Percentiles rank a stretch among this genome's conserved stretches.
Evolutionary conservation across 176 grass and related monocot species (phyloP).

Genomic region (Triticum dicoccoides): DNA sequence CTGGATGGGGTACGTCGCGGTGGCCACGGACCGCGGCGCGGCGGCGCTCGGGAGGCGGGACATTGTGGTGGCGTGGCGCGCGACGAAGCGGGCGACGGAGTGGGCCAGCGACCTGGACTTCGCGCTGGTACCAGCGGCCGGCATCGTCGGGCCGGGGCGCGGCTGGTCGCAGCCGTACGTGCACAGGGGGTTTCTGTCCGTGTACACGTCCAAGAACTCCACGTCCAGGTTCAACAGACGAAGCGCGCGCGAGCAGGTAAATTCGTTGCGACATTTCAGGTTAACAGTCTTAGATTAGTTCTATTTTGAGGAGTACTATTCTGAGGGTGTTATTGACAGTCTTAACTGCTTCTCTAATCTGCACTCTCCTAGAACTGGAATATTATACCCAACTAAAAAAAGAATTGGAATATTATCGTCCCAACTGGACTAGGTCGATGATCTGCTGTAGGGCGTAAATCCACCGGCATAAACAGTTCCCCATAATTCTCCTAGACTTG

Average conservation of each 20-base stretch:
- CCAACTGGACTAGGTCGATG: not conserved
- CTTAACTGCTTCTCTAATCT: not conserved
- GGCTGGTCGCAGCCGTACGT: constrained; percentile 43
- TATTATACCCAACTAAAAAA: not conserved
- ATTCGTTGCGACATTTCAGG: not conserved
- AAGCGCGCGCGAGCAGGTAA: constrained; percentile 83
- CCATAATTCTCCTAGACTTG: not conserved
- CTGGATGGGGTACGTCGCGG: constrained; percentile 87
- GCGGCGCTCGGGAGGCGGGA: constrained; percentile 65
- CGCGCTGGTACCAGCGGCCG: constrained; percentile 50
- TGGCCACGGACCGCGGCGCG: constrained; percentile 62
- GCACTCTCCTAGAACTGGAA: not conserved
- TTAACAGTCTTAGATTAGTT: not conserved
- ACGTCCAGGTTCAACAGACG: constrained; percentile 63
- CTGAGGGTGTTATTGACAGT: not conserved
- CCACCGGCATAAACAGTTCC: constrained; percentile 6
- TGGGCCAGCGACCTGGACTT: constrained; percentile 73
- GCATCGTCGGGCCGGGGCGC: constrained; percentile 32
- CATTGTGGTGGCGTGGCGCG: constrained; percentile 78
- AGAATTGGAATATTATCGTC: not conserved
- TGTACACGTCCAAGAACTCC: constrained; percentile 66
- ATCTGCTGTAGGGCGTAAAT: not conserved
- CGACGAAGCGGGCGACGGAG: constrained; percentile 56
- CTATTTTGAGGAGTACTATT: not conserved
- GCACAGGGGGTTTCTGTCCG: constrained; percentile 68